phyloP scores from a whole-genome alignment of 2,329 filamentous ascomycete genomes.

The Ceratocystiopsis sp. region DNA sequence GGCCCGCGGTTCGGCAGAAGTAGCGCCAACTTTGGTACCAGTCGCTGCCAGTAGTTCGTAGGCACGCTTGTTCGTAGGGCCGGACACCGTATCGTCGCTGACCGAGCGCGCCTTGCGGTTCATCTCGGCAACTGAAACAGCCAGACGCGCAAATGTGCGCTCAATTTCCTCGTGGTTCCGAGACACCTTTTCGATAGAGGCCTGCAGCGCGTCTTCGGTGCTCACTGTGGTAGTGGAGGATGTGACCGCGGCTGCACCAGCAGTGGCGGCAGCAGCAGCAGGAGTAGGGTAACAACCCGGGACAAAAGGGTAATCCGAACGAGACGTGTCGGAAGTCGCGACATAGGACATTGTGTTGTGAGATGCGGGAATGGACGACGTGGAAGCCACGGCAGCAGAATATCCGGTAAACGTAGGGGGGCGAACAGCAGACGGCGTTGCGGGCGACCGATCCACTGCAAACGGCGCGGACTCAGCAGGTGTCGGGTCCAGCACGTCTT shows the following conservation, averaged over 20 bases:
- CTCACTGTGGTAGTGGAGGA: too few relatives aligned
- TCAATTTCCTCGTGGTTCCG: conserved; percentile 11
- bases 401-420: too few relatives aligned
- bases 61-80: too few relatives aligned
- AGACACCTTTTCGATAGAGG: conserved; percentile 9
- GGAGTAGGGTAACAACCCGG: conserved; percentile 3
- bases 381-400: too few relatives aligned
- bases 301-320: not conserved
- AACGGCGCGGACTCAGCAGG: not conserved
- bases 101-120: conserved; percentile 1
- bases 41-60: too few relatives aligned
- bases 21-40: too few relatives aligned
- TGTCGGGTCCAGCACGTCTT: conserved; percentile 27
- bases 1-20: too few relatives aligned
- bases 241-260: too few relatives aligned
- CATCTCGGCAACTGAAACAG: conserved; percentile 7
- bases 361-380: too few relatives aligned
- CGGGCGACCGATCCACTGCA: not conserved
- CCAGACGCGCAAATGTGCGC: conserved; percentile 8
- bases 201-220: conserved; percentile 2
- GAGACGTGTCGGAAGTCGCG: conserved; percentile 3
- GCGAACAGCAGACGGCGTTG: conserved; percentile 3
- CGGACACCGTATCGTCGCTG: too few relatives aligned
- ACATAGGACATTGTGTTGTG: not conserved
- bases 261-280: too few relatives aligned